Base-by-base conservation (phyloP, 164 flowering plant species). In the Amborella trichopoda region DNA sequence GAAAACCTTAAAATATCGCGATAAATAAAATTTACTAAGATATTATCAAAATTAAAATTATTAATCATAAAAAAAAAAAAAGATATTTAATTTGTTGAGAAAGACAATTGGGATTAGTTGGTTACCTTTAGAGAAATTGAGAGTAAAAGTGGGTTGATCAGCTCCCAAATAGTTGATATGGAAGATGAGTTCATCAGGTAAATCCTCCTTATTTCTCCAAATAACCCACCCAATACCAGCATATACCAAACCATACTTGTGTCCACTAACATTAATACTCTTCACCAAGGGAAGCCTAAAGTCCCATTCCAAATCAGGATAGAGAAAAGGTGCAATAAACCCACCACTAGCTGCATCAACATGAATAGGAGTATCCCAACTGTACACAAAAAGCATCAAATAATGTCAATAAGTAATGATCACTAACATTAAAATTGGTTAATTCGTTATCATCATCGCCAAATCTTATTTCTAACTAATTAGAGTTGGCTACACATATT, bases 331-430 rank as follows among this genome's bases (percentile, higher is more conserved):
- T 2, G 72, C 72, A 6, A 68, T 64, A 49, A 68, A 68, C 3
- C 72, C 72, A 30, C 74, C 74, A 23, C 74, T 70, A 4, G 74
- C 74, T 2, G 75, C 75, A 22, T 70, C 75, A 6, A 70, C 75
- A 58, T 70, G 75, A 13, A 70, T 70, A 3, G 75, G 75, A 3
- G 75, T 70, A 30, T 67, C 67, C 71, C 75, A 70, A 34, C 71
- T 70, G 46, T 46, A 38, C 11, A 30, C 9, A n/a, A n/a, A n/a
- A n/a, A n/a, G n/a, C n/a, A n/a, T n/a, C n/a, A n/a, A n/a, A n/a
- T n/a, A n/a, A n/a, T n/a, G n/a, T n/a, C 43, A 50, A 28, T 3
- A 40, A 13, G 11, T 14, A 12, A n/a, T 8, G 17, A 24, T 34
- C 25, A 34, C 5, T 28, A 48, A 6, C 3, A 5, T 18, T 24